Evolutionary conservation across 2,329 filamentous ascomycete genomes (phyloP).

Genomic region (Sporothrix mexicana): DNA sequence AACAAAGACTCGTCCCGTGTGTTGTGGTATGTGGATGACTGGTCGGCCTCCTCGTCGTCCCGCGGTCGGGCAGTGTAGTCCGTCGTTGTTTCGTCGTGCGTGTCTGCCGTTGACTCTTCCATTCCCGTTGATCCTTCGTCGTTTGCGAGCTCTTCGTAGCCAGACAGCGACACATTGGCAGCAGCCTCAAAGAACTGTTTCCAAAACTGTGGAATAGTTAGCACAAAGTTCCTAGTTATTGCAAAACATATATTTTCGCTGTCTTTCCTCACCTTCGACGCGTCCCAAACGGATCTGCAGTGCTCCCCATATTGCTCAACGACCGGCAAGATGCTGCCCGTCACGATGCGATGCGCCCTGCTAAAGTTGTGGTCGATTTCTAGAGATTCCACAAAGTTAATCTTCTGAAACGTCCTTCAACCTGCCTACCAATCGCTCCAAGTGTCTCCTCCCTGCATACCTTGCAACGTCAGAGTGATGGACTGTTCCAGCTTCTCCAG

Average conservation of each 20-base stretch:
- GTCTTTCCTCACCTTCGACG: conserved; percentile 72
- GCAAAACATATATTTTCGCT: not conserved
- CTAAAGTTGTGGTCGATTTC: conserved; percentile 99
- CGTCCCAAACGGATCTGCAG: conserved; percentile 93
- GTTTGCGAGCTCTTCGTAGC: conserved; percentile 82
- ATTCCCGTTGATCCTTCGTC: conserved; percentile 61
- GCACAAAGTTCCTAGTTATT: not conserved
- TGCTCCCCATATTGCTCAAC: conserved; percentile 96
- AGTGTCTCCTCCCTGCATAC: conserved; percentile 49
- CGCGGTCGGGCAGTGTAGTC: conserved; percentile 45
- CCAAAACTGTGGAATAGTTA: conserved; percentile 74
- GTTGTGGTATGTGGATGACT: conserved; percentile 45
- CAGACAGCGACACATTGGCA: conserved; percentile 93
- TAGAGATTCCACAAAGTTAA: conserved; percentile 45
- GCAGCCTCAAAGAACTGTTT: conserved; percentile 99
- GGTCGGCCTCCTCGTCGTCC: conserved; percentile 49
- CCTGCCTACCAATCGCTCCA: not conserved
- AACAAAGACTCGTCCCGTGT: conserved; percentile 69
- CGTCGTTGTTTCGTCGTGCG: conserved; percentile 61
- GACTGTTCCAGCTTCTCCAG: conserved; percentile 95
- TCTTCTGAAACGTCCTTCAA: not conserved
- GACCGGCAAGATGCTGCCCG: conserved; percentile 86
- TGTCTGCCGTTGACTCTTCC: conserved; percentile 57
- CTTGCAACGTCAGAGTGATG: conserved; percentile 94
- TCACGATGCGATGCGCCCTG: conserved; percentile 94